Percentiles rank a stretch among this genome's conserved stretches.
phyloP scores from a whole-genome alignment of 352 stramenopile genomes.

The Phytophthora hibernalis region DNA sequence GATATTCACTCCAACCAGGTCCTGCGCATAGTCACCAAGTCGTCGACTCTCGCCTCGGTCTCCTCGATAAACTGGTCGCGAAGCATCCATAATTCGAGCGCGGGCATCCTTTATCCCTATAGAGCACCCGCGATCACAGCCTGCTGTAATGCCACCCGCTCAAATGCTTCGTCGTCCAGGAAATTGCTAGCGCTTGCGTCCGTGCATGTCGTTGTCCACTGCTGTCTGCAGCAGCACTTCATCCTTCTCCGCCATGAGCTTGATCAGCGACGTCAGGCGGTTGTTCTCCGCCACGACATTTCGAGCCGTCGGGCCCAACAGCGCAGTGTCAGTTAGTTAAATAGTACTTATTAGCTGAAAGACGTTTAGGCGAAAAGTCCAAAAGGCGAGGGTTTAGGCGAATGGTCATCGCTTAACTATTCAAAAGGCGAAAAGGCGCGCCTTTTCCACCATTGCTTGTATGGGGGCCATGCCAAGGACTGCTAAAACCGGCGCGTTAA shows the following conservation, averaged over 20 bases:
- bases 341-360: too few species aligned
- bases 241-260: slow-evolving; percentile 28
- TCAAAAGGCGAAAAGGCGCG: too few species aligned
- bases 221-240: slow-evolving; percentile 48
- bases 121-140: slow-evolving; percentile 52
- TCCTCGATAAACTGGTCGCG: slow-evolving; percentile 22
- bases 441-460: too few species aligned
- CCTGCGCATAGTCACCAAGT: slow-evolving; percentile 62
- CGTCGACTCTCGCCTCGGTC: slow-evolving; percentile 28
- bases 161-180: slow-evolving; percentile 64
- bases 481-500: too few species aligned
- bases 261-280: too few species aligned
- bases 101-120: slow-evolving; percentile 21
- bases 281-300: too few species aligned
- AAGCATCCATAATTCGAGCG: slow-evolving; percentile 53
- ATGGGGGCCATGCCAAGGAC: too few species aligned
- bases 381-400: too few species aligned
- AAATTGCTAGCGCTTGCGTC: slow-evolving; percentile 56
- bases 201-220: slow-evolving; percentile 70
- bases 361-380: too few species aligned
- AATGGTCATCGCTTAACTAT: too few species aligned
- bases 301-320: too few species aligned
- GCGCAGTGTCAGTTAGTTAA: too few species aligned
- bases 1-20: slow-evolving; percentile 58
- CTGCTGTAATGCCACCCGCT: slow-evolving; percentile 75